These are phyloP conservation scores for Sphagnum tenellum DNA, from an alignment of 225 moss, liverwort and hornwort species.

Conservation along the genomic window DNA sequence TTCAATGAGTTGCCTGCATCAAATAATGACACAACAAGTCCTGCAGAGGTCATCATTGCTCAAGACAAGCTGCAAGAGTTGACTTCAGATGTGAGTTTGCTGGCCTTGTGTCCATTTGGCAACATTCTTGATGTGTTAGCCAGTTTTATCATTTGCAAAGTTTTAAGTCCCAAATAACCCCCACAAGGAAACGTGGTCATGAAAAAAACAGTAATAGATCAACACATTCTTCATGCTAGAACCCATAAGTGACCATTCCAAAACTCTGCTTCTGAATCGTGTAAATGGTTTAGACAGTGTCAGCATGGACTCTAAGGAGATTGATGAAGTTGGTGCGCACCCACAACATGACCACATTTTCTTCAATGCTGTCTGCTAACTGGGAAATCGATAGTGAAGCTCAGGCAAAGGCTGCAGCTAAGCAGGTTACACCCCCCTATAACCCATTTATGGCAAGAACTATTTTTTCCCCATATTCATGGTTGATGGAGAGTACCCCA, in stretches of 20 bases:
- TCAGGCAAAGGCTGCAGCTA: constrained; percentile 92
- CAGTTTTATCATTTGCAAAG: too few species aligned
- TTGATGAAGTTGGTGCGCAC: constrained; percentile 97
- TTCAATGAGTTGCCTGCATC: constrained; percentile 27
- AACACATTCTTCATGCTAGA: too few species aligned
- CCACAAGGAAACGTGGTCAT: too few species aligned
- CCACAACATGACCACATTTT: constrained; percentile 91
- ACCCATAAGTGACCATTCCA: neutral
- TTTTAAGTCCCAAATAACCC: too few species aligned
- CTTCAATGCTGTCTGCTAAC: constrained; percentile 83
- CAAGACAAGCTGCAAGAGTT: constrained; percentile 90
- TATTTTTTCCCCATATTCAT: neutral
- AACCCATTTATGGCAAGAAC: too few species aligned
- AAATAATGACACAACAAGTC: constrained; percentile 40
- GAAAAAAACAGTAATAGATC: too few species aligned
- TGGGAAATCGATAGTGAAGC: constrained; percentile 91
- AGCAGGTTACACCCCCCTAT: constrained; percentile 38
- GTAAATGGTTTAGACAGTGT: constrained; percentile 75
- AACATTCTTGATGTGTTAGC: too few species aligned
- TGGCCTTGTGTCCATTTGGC: too few species aligned
- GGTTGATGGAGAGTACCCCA: neutral
- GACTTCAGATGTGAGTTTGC: constrained; percentile 68
- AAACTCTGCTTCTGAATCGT: neutral
- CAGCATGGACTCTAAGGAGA: constrained; percentile 99
- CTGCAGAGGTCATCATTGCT: constrained; percentile 47